These are phyloP conservation scores for Phytopythium delawarense DNA, from an alignment of 352 stramenopile genomes.

Conservation along the genomic window DNA sequence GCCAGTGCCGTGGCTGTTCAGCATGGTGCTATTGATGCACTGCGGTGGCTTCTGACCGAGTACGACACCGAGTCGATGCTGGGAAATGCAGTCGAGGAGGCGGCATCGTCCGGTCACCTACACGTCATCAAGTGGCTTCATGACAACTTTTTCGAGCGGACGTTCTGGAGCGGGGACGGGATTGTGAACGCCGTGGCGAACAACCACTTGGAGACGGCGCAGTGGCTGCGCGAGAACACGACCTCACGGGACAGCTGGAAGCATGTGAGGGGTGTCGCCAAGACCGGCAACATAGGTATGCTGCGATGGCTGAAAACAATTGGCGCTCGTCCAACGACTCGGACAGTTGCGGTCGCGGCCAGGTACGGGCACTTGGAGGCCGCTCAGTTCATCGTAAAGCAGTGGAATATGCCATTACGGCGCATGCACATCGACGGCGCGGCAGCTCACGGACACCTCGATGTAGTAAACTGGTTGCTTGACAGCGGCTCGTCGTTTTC, in stretches of 20 bases:
- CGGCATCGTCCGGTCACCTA: too few species aligned
- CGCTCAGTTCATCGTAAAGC: not conserved
- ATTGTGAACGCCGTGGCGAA: too few species aligned
- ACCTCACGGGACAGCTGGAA: too few species aligned
- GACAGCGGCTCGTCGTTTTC: slow-evolving; percentile 9
- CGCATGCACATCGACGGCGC: not conserved
- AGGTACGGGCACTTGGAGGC: not conserved
- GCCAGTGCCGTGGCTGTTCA: not conserved
- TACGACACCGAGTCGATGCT: slow-evolving; percentile 10
- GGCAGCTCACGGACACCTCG: slow-evolving; percentile 17
- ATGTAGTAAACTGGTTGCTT: slow-evolving; percentile 29
- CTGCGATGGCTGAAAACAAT: not conserved
- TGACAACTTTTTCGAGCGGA: too few species aligned
- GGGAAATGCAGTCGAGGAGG: too few species aligned
- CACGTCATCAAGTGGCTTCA: too few species aligned
- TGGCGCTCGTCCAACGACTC: not conserved
- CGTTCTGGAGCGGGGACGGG: too few species aligned
- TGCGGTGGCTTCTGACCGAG: slow-evolving; percentile 17
- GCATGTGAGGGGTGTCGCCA: too few species aligned
- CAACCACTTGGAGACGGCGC: too few species aligned
- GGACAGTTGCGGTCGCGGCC: not conserved
- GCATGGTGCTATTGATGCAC: slow-evolving; percentile 15
- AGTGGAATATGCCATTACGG: not conserved
- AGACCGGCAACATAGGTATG: not conserved
- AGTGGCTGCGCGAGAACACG: too few species aligned